A percentile compares a stretch with the other conserved stretches of the same genome.
These are phyloP conservation scores for Celoporthe dispersa DNA, from an alignment of 2,329 filamentous ascomycete genomes.

Conservation along the genomic window DNA sequence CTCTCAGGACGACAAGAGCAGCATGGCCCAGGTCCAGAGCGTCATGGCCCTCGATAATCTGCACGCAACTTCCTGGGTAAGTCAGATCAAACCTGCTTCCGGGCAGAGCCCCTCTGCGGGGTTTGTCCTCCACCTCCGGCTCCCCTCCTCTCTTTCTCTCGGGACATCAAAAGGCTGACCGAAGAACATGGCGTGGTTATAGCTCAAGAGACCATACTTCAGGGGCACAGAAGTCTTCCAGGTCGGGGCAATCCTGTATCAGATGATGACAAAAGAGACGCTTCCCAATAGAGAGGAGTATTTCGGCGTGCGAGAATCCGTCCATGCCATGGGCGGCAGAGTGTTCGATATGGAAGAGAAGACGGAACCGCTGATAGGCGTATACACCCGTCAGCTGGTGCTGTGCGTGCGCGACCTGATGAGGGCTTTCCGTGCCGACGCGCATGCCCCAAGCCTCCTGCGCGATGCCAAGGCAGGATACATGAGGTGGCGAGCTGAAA, in stretches of 20 bases:
- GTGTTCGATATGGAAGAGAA: constrained; percentile 29
- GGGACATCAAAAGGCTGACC: background rate
- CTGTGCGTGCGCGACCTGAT: constrained; percentile 22
- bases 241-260: constrained; percentile 45
- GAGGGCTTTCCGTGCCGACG: constrained; percentile 9
- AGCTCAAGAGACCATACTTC: constrained; percentile 42
- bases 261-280: constrained; percentile 45
- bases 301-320: background rate
- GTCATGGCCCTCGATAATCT: constrained; percentile 30
- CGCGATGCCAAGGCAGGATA: constrained; percentile 6
- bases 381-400: constrained; percentile 29
- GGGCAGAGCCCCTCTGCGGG: background rate
- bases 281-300: constrained; percentile 40
- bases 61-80: constrained; percentile 15
- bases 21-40: constrained; percentile 32
- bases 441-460: background rate
- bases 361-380: constrained; percentile 33
- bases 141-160: background rate
- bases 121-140: too few relatives aligned
- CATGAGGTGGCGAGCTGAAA: constrained; percentile 10
- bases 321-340: background rate
- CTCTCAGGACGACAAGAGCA: constrained; percentile 28
- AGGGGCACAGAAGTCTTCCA: constrained; percentile 44
- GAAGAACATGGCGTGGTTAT: background rate
- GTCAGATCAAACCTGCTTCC: background rate